A percentile compares a stretch with the other conserved stretches of the same genome.
phyloP scores from a whole-genome alignment of 352 stramenopile species.

The Globisporangium middletonii region DNA sequence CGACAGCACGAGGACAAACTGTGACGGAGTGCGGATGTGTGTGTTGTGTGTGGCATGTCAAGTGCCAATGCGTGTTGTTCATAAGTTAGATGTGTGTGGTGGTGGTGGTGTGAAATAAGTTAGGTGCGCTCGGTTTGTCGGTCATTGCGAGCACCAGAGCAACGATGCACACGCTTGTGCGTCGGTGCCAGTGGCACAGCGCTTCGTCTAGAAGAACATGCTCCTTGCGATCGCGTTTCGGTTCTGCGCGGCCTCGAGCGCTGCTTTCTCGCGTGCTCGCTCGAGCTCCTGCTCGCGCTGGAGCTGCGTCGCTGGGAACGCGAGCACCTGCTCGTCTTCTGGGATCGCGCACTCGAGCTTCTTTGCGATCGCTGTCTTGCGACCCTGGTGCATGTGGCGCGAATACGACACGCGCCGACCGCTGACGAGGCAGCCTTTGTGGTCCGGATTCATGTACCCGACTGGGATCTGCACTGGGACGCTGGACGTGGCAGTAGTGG shows the following conservation, averaged over 20 bases:
- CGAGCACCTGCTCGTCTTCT: constrained; percentile 6
- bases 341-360: constrained; percentile 6
- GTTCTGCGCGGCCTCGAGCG: neutral
- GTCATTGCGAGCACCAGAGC: too few relatives aligned
- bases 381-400: constrained; percentile 9
- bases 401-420: constrained; percentile 13
- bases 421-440: constrained; percentile 9
- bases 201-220: constrained; percentile 3
- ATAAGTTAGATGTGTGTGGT: too few relatives aligned
- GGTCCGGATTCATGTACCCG: constrained; percentile 6
- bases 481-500: neutral
- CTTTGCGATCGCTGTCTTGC: neutral
- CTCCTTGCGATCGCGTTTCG: constrained; percentile 1
- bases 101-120: too few relatives aligned
- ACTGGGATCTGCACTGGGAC: constrained; percentile 9
- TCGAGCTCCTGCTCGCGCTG: constrained; percentile 1
- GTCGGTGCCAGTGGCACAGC: neutral
- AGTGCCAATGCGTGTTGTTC: too few relatives aligned
- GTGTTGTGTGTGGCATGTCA: too few relatives aligned
- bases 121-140: too few relatives aligned
- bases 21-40: too few relatives aligned
- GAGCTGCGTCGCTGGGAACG: constrained; percentile 2
- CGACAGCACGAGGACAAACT: too few relatives aligned
- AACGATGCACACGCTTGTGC: too few relatives aligned
- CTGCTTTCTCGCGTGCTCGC: neutral